phyloP scores from a whole-genome alignment of 2,329 filamentous ascomycete genomes.

The Fusarium marasasianum region DNA sequence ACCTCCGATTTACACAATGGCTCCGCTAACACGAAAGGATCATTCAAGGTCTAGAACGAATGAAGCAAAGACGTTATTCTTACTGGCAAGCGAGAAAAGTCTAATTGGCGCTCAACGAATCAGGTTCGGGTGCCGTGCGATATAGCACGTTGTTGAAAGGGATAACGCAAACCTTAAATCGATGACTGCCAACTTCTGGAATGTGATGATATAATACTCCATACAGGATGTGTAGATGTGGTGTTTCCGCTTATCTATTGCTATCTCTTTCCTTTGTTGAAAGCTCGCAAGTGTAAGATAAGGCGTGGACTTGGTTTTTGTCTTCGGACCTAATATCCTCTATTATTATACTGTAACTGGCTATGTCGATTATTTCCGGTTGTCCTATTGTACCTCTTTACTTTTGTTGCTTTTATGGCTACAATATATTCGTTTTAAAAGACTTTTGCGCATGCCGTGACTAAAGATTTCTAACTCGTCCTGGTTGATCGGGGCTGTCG shows the following conservation, averaged over 20 bases:
- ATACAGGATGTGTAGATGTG: background rate
- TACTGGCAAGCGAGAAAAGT: background rate
- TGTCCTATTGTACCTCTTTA: too few species aligned
- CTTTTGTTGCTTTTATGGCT: rapidly evolving
- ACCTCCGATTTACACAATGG: background rate
- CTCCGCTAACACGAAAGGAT: background rate
- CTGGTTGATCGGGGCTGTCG: too few species aligned
- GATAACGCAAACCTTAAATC: background rate
- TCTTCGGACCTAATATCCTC: background rate
- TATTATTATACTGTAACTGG: too few species aligned
- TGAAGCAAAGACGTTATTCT: background rate
- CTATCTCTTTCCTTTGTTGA: too few species aligned
- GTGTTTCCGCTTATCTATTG: too few species aligned
- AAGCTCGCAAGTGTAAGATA: too few species aligned
- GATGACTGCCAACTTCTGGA: background rate
- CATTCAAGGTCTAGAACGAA: background rate
- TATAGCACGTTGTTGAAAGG: background rate
- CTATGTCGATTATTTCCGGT: rapidly evolving
- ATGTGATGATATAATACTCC: background rate
- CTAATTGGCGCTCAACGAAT: background rate
- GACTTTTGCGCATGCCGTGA: background rate
- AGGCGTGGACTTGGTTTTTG: background rate
- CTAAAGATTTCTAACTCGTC: background rate
- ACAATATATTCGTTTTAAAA: too few species aligned
- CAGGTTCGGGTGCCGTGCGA: too few species aligned